A percentile compares a stretch with the other conserved stretches of the same genome.
Evolutionary conservation across 352 stramenopile species (phyloP).

Genomic region (Phytophthora melonis): DNA sequence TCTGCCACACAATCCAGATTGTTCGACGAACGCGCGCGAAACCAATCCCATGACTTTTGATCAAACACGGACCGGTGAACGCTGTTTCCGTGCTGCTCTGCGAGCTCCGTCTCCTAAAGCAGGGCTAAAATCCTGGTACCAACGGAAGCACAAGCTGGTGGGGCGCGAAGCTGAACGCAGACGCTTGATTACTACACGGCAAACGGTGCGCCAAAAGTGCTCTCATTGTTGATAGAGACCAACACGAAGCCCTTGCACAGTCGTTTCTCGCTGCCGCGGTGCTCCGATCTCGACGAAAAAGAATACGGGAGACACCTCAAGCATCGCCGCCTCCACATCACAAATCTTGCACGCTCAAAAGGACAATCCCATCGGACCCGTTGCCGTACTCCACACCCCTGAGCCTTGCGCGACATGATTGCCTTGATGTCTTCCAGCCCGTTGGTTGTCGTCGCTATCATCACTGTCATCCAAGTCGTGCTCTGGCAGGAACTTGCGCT

Average conservation of each 20-base stretch:
- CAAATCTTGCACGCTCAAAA: slow-evolving; percentile 69
- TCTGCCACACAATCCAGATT: slow-evolving; percentile 68
- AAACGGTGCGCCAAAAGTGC: slow-evolving; percentile 74
- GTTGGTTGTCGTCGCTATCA: slow-evolving; percentile 39
- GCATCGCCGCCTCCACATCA: slow-evolving; percentile 72
- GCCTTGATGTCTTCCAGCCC: slow-evolving; percentile 41
- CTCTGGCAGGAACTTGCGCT: slow-evolving; percentile 26
- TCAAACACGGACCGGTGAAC: slow-evolving; percentile 19
- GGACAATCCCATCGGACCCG: slow-evolving; percentile 60
- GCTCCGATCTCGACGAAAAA: slow-evolving; percentile 59
- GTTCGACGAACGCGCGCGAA: slow-evolving; percentile 60
- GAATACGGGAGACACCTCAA: slow-evolving; percentile 67
- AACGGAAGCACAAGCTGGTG: slow-evolving; percentile 81
- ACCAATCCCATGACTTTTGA: slow-evolving; percentile 14
- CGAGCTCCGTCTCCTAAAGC: slow-evolving; percentile 71
- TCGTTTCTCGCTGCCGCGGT: slow-evolving; percentile 57
- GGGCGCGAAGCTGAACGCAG: slow-evolving; percentile 67
- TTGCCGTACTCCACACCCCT: slow-evolving; percentile 78
- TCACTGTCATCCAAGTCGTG: slow-evolving; percentile 33
- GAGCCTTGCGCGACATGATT: slow-evolving; percentile 51
- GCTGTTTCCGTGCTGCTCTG: slow-evolving; percentile 40
- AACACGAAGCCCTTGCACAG: slow-evolving; percentile 81
- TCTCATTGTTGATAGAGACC: slow-evolving; percentile 82
- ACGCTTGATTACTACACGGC: slow-evolving; percentile 56
- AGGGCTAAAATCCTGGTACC: slow-evolving; percentile 83